Evolutionary conservation across 345 rosid species (phyloP).

Genomic region (Euclidium syriacum): DNA sequence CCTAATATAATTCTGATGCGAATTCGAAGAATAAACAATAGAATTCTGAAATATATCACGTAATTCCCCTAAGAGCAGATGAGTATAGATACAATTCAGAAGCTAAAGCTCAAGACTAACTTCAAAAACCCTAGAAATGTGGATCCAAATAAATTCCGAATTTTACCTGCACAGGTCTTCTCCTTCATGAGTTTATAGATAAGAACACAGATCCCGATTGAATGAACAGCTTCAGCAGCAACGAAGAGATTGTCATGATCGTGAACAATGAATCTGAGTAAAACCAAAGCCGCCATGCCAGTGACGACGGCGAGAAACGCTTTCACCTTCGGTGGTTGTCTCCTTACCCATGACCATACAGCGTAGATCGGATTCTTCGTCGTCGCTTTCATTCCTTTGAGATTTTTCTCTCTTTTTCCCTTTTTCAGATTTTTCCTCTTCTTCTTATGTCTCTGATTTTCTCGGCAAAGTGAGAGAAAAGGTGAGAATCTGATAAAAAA

Average conservation of each 20-base stretch:
- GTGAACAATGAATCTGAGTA: slow-evolving; percentile 88
- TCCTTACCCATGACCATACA: slow-evolving; percentile 77
- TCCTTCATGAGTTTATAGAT: slow-evolving; percentile 95
- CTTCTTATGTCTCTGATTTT: slow-evolving; percentile 3
- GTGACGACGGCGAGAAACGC: slow-evolving; percentile 87
- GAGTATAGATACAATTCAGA: background rate
- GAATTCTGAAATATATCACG: background rate
- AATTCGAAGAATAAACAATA: background rate
- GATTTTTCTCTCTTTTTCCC: background rate
- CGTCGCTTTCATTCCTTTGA: slow-evolving; percentile 64
- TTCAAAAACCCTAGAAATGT: slow-evolving; percentile 12
- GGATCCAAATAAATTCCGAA: background rate
- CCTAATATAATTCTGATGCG: background rate
- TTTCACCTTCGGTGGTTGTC: slow-evolving; percentile 97
- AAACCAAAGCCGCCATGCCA: slow-evolving; percentile 82
- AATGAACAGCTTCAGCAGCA: slow-evolving; percentile 98
- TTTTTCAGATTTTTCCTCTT: background rate
- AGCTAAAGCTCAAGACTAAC: background rate
- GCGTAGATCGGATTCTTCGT: slow-evolving; percentile 62
- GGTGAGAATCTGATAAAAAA: background rate
- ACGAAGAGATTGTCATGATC: slow-evolving; percentile 99
- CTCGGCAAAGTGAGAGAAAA: slow-evolving; percentile 17
- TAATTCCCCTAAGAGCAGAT: background rate
- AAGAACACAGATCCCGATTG: slow-evolving; percentile 87
- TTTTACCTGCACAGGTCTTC: slow-evolving; percentile 89